These are phyloP conservation scores for Cadophora malorum DNA, from an alignment of 2,329 filamentous ascomycete genomes.

Conservation along the genomic window DNA sequence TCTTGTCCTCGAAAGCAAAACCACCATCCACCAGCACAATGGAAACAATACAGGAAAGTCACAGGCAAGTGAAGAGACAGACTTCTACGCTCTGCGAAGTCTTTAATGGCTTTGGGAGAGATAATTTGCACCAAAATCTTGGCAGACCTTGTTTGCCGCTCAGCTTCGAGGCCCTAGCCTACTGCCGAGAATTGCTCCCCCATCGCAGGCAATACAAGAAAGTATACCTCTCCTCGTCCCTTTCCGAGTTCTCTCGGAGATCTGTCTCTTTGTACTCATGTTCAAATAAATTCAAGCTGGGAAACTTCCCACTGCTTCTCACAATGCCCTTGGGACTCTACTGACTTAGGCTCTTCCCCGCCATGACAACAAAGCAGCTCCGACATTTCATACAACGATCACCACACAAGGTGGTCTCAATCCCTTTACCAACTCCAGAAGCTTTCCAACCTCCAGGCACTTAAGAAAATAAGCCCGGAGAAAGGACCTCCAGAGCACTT, in stretches of 20 bases:
- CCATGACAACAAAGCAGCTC: neutral
- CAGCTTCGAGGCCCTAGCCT: slow-evolving; percentile 2
- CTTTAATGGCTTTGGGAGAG: neutral
- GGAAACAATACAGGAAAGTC: neutral
- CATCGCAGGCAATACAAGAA: neutral
- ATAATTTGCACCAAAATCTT: neutral
- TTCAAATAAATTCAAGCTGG: neutral
- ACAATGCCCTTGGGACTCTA: neutral
- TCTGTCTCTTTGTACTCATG: neutral
- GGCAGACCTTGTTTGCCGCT: neutral
- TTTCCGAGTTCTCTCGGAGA: neutral
- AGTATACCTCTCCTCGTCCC: neutral
- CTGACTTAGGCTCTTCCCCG: neutral
- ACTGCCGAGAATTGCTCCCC: neutral
- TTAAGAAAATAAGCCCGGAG: neutral
- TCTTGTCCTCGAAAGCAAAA: neutral
- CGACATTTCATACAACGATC: neutral
- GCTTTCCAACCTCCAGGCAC: neutral
- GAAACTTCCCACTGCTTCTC: neutral
- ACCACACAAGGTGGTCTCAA: neutral
- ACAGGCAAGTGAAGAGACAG: neutral
- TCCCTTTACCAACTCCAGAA: neutral
- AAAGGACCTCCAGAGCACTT: too few relatives aligned
- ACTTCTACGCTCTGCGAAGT: neutral
- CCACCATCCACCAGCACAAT: neutral